Conservation (phyloP, 306 rosid species). For the Begonia fuchsioides region DNA sequence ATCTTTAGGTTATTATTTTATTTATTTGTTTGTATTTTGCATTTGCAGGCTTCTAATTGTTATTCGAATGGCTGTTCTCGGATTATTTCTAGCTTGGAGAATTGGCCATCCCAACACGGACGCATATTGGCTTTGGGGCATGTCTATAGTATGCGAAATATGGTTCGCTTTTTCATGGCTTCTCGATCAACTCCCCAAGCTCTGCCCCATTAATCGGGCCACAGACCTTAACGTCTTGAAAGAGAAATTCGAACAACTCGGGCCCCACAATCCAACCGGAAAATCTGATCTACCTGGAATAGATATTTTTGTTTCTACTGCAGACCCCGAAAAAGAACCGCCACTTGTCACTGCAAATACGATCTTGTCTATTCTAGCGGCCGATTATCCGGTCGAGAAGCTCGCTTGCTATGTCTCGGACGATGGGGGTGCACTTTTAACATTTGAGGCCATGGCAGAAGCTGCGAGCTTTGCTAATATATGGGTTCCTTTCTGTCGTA, state of each 20-base stretch:
- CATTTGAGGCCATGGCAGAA: constrained; percentile 99
- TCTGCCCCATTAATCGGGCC: constrained; percentile 71
- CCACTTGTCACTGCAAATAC: constrained; percentile 96
- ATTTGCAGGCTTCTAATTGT: constrained; percentile 58
- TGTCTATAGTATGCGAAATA: constrained; percentile 88
- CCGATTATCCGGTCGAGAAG: constrained; percentile 93
- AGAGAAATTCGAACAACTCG: constrained; percentile 72
- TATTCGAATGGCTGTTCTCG: constrained; percentile 56
- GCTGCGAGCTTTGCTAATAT: constrained; percentile 90
- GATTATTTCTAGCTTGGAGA: constrained; percentile 73
- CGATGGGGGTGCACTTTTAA: constrained; percentile 94
- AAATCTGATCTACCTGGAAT: constrained; percentile 95
- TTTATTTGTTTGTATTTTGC: background rate
- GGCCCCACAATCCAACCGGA: constrained; percentile 63
- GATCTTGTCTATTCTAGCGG: constrained; percentile 74
- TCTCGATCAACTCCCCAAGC: constrained; percentile 80
- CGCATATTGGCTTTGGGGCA: constrained; percentile 93
- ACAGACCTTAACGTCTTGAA: constrained; percentile 79
- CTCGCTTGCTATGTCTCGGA: constrained; percentile 97
- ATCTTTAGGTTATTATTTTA: no score
- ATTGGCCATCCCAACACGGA: constrained; percentile 47
- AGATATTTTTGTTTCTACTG: constrained; percentile 87
- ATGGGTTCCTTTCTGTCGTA: constrained; percentile 96
- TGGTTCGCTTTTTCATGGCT: constrained; percentile 99
- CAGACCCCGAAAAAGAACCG: constrained; percentile 97